phyloP scores from a whole-genome alignment of 257 asterid species.

The Gynochthodes officinalis region DNA sequence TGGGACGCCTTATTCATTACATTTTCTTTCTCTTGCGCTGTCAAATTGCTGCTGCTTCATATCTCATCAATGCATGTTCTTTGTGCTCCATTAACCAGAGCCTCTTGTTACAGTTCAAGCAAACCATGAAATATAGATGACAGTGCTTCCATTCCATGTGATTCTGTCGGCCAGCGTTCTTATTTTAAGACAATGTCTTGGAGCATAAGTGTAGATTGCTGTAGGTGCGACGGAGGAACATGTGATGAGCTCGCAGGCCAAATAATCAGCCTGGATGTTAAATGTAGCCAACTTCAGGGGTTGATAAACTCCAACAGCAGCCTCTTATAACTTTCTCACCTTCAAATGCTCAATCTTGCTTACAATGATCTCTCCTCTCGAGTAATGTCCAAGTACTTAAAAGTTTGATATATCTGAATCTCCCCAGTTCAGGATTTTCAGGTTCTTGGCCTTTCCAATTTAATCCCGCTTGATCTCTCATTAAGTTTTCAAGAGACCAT shows the following conservation, averaged over 20 bases:
- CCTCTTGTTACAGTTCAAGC: neutral
- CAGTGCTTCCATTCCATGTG: neutral
- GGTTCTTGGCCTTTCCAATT: conserved; percentile 4
- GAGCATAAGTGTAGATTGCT: conserved; percentile 1
- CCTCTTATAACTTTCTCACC: neutral
- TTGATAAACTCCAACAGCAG: neutral
- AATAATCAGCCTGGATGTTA: conserved; percentile 10
- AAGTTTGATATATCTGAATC: neutral
- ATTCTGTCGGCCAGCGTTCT: neutral
- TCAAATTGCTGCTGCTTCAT: too few relatives aligned
- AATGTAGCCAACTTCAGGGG: conserved; percentile 8
- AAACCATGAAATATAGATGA: neutral
- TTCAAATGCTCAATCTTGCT: too few relatives aligned
- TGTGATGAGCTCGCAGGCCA: conserved; percentile 6
- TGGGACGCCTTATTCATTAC: too few relatives aligned
- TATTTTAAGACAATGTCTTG: neutral
- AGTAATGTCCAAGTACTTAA: neutral
- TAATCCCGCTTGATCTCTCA: neutral
- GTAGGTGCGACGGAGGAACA: neutral
- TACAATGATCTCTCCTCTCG: conserved; percentile 7
- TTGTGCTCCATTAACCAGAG: too few relatives aligned
- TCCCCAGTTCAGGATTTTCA: neutral
- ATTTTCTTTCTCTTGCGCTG: too few relatives aligned
- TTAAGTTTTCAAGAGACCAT: neutral
- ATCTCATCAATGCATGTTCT: too few relatives aligned